phyloP scores from a whole-genome alignment of 2,329 filamentous ascomycete genomes.

The Zymoseptoria crescenta region DNA sequence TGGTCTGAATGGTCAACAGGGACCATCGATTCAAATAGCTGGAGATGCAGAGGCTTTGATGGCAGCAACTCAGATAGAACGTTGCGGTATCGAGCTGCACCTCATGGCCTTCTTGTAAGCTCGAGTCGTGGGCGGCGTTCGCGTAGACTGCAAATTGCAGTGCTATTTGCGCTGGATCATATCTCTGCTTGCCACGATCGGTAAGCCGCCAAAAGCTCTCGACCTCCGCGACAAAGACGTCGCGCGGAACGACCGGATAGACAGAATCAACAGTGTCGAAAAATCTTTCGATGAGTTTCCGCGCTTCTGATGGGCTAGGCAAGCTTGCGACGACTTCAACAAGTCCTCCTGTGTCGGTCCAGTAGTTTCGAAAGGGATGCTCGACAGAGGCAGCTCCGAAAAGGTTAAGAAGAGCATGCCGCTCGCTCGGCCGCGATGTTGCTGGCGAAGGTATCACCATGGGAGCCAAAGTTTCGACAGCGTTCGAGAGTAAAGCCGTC shows the following conservation, averaged over 20 bases:
- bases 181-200: too few species aligned
- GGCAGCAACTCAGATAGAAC: background rate
- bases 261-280: conserved; percentile 7
- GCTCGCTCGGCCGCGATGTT: too few species aligned
- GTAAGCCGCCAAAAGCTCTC: background rate
- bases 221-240: conserved; percentile 1
- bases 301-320: conserved; percentile 4
- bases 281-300: conserved; percentile 4
- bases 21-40: conserved; percentile 2
- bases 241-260: conserved; percentile 3
- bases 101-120: too few species aligned
- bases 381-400: background rate
- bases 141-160: background rate
- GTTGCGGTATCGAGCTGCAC: background rate
- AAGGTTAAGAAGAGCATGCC: too few species aligned
- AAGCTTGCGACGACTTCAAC: conserved; percentile 4
- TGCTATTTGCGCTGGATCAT: background rate
- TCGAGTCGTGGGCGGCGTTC: too few species aligned
- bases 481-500: too few species aligned
- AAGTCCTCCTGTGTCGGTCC: conserved; percentile 4
- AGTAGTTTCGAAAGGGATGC: conserved; percentile 5
- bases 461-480: too few species aligned
- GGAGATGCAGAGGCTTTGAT: conserved; percentile 3
- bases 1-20: background rate
- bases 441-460: too few species aligned